A percentile compares a stretch with the other conserved stretches of the same genome.
Evolutionary conservation across 495 filamentous ascomycete species (phyloP).

Genomic region (Pyronema omphalodes): DNA sequence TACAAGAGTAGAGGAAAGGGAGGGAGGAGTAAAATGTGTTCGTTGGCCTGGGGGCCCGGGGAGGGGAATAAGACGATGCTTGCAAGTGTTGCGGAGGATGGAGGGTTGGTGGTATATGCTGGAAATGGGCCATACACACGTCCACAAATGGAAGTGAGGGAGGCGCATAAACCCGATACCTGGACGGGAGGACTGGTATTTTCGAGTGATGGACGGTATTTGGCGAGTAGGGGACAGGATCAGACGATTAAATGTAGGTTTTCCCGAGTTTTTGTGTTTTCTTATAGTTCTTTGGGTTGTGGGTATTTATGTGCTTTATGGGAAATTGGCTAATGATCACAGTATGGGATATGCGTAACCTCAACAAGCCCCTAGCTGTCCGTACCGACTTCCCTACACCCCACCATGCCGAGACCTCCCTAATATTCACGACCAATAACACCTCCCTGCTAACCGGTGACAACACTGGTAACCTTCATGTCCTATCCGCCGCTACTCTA

Average conservation of each 20-base stretch:
- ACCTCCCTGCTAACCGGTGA: constrained; percentile 80
- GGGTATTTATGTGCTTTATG: too few species aligned
- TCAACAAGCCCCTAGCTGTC: constrained; percentile 68
- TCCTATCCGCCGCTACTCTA: constrained; percentile 80
- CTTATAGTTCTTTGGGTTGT: not conserved
- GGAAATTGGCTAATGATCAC: constrained; percentile 25
- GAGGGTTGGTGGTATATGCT: constrained; percentile 77
- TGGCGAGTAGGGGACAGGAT: constrained; percentile 78
- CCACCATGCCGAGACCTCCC: constrained; percentile 60
- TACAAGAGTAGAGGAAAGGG: constrained; percentile 80
- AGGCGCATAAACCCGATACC: constrained; percentile 65
- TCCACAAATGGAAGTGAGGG: constrained; percentile 66
- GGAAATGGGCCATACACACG: constrained; percentile 76
- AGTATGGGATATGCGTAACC: constrained; percentile 93
- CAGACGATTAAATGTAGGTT: constrained; percentile 34
- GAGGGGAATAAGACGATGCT: constrained; percentile 67
- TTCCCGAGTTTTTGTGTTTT: not conserved
- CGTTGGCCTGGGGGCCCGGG: constrained; percentile 65
- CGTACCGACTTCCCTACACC: constrained; percentile 69
- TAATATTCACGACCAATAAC: constrained; percentile 62
- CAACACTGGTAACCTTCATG: constrained; percentile 67
- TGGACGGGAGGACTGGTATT: constrained; percentile 93
- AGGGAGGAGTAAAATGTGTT: constrained; percentile 83
- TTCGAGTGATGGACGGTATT: constrained; percentile 72
- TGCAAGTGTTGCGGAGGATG: constrained; percentile 73